Base-by-base conservation (phyloP, 2,329 filamentous ascomycete genomes). In the Beauveria bassiana region DNA sequence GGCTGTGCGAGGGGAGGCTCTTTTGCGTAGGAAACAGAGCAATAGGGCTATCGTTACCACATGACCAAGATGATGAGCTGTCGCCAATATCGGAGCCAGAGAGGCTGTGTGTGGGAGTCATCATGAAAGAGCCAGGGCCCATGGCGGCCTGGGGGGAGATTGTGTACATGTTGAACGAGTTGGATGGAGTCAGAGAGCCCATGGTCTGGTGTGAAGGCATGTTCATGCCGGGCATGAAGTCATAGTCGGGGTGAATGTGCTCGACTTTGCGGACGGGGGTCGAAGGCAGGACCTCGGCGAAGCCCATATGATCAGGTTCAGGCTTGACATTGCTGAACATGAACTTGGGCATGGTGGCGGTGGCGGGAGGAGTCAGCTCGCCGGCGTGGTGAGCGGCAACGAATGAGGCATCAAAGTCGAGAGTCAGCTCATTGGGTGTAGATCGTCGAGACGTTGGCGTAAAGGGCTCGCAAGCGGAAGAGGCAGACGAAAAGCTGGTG, bases 371-470 rank as follows among this genome's bases (percentile, higher is more conserved):
- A 24, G 75, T 76, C 53, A 77, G 56, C 46, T 76, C 72, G 40
- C 69, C 64, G 18, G 68, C 64, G 43, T 73, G 70, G 56, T 73
- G 70, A 31, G 69, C 49, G 43, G 66, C 62, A 28, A 56, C 61
- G 42, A 70, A 68, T 5, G 66, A 64, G 57, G 63, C 68, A 20
- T 77, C 72, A 64, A 75, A 76, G 50, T 75, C 73, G 64, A 78
- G 66, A 56, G 66, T 67, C 43, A 73, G 68, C 60, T 73, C 71
- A 64, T 75, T 70, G 9, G 77, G 76, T 20, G 76, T 76, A 50
- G 77, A 78, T 61, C 77, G 74, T 68, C 75, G 71, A 61, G 78
- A 79, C 34, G 71, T 74, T 50, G 78, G 77, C 46, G 77, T 79
- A 63, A 74, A 79, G 28, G 76, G 72, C 46, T 77, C 77, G 71